Conservation (phyloP, 352 stramenopile genomes). For the Pythium biforme region DNA sequence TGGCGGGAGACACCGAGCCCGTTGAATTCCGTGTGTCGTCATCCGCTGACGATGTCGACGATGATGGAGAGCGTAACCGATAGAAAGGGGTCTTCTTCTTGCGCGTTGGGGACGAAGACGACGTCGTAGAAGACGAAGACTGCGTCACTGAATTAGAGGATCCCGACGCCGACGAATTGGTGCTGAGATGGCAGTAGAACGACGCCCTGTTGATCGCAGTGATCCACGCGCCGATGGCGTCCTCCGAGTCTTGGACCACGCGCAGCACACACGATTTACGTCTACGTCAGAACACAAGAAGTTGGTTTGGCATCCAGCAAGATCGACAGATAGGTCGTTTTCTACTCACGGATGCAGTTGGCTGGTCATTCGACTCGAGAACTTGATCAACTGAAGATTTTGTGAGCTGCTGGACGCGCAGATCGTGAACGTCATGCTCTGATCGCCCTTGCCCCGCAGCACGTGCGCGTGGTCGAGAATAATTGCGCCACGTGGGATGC, state of each 20-base stretch:
- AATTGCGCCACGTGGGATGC: slow-evolving; percentile 68
- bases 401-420: slow-evolving; percentile 56
- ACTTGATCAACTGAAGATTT: slow-evolving; percentile 70
- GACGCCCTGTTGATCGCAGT: slow-evolving; percentile 68
- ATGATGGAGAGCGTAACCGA: slow-evolving; percentile 51
- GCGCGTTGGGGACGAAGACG: slow-evolving; percentile 31
- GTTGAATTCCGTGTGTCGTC: slow-evolving; percentile 30
- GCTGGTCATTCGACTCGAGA: slow-evolving; percentile 62
- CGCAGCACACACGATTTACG: slow-evolving; percentile 67
- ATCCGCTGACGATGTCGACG: slow-evolving; percentile 39
- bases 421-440: slow-evolving; percentile 69
- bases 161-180: slow-evolving; percentile 37
- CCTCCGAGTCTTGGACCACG: slow-evolving; percentile 57
- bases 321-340: background rate
- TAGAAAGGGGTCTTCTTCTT: slow-evolving; percentile 54
- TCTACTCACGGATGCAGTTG: slow-evolving; percentile 48
- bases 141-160: slow-evolving; percentile 25
- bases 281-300: slow-evolving; percentile 6
- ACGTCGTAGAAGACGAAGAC: slow-evolving; percentile 23
- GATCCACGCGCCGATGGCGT: slow-evolving; percentile 49
- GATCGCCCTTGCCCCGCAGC: slow-evolving; percentile 53
- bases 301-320: background rate
- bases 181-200: slow-evolving; percentile 64
- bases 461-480: slow-evolving; percentile 70
- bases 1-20: slow-evolving; percentile 12